Base-by-base conservation (phyloP, 1,139 yeast species). In the Hyphopichia khmerensis region DNA sequence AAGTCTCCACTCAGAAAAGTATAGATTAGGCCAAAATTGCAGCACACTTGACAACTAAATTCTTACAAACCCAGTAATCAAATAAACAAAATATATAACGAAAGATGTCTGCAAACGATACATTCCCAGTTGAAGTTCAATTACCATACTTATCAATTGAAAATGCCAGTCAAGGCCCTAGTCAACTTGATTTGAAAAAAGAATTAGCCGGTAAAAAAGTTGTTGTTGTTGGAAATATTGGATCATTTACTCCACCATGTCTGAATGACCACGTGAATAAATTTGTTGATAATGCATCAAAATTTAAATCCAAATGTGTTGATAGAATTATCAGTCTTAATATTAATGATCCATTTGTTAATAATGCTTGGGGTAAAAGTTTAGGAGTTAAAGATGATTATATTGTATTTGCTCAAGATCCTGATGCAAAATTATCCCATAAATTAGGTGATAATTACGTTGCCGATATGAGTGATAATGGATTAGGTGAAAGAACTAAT, bases 151-250 rank as follows among this genome's bases (percentile, higher is more conserved):
- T 49, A 36, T 46, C 53, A 9, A 39, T 26, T 35, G 30, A 41
- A 15, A 33, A 32, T n/a, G 38, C 36, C 8, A 19, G 39, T 18
- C 29, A 39, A 3, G 46, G 40, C 14, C 90, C 90, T 38, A 58
- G 65, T 34, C 66, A 65, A 29, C 70, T 75, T 48, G 77, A 80
- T 53, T 69, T 82, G 46, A 69, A 72, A 46, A 69, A 70, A 58
- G 69, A 75, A 51, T 64, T 68, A 64, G 54, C 71, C 63, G 77
- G 23, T 43, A 52, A 52, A 35, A 49, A 46, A 17, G 51, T 55
- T 26, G 50, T 53, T 14, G 27, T 54, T 27, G 48, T 53, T 11
- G 46, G 52, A 14, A 48, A 50, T 7, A 43, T 47, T 15, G 56
- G 53, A 8, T 48, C 52, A 3, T 51, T 51, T 43, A 49, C 54